Base-by-base conservation (phyloP, 2,329 filamentous ascomycete species). In the Didymella pomorum region DNA sequence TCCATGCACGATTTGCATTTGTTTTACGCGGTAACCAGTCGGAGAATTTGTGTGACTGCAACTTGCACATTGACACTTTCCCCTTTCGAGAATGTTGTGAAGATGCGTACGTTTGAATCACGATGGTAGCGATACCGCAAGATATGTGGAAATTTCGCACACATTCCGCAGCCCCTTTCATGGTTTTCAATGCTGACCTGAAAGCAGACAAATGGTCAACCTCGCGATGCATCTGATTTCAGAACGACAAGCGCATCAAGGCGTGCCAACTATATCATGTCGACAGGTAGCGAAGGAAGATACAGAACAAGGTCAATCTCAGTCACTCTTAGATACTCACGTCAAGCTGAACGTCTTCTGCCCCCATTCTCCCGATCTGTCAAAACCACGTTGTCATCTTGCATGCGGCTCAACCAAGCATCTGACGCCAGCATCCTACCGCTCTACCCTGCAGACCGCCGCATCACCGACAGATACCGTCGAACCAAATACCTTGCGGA, bases 371-470 rank as follows among this genome's bases (percentile, higher is more conserved):
- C 52, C 43, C 25, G 53, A 47, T 46, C 48, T 45, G 42, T 59
- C 42, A 53, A 58, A 44, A 57, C 35, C 54, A 61, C 61, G 45
- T 51, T 52, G 54, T 57, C 54, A 63, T 63, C 45, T 58, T 69
- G 63, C 63, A 66, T 73, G 73, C 62, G 71, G 71, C 73, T 76
- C 70, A 68, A 67, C 69, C 68, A 74, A 74, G 69, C 66, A 69
- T 76, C 72, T 76, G 67, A 76, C 72, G 71, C 72, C 71, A 74
- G 68, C 73, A 73, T 39, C 63, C 50, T 66, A 66, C 60, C 63
- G 60, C 58, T 56, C 67, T 64, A 64, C 62, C 61, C 62, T 63
- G 58, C 65, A 62, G 45, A 46, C 55, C 61, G 49, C 48, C 48
- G 56, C 58, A 50, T 51, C 47, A 56, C 60, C 55, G 52, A 52